Percentiles rank a stretch among this genome's conserved stretches.
These are phyloP conservation scores for Kernera saxatilis DNA, from an alignment of 345 rosid species.

Conservation along the genomic window DNA sequence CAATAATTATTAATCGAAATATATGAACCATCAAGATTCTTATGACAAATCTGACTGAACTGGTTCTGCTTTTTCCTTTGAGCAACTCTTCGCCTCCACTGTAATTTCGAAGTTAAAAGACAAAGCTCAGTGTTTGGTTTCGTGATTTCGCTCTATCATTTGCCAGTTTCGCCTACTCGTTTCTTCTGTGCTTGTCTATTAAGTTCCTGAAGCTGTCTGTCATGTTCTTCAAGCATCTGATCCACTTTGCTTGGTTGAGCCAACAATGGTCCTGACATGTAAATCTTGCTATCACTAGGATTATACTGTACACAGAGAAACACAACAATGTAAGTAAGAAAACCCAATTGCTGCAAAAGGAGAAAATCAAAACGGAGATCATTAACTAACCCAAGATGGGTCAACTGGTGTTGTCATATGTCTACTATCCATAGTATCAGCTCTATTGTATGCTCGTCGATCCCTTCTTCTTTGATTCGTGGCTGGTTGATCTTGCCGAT, in stretches of 20 bases:
- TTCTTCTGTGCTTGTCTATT: slow-evolving; percentile 15
- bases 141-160: background rate
- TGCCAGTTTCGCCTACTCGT: background rate
- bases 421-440: slow-evolving; percentile 30
- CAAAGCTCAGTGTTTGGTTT: background rate
- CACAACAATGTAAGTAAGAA: background rate
- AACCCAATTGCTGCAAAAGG: background rate
- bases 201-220: slow-evolving; percentile 54
- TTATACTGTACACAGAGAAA: slow-evolving; percentile 33
- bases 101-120: background rate
- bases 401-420: slow-evolving; percentile 16
- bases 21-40: background rate
- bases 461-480: slow-evolving; percentile 16
- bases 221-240: slow-evolving; percentile 80
- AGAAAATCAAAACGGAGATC: background rate
- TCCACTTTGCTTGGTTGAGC: slow-evolving; percentile 65
- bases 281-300: slow-evolving; percentile 65
- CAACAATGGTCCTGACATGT: slow-evolving; percentile 66
- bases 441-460: slow-evolving; percentile 20
- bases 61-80: background rate
- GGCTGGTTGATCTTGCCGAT: background rate
- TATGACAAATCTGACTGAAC: background rate
- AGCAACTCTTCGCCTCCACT: background rate
- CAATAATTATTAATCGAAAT: background rate
- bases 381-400: slow-evolving; percentile 27